A percentile compares a stretch with the other conserved stretches of the same genome.
Conservation (phyloP, 2,329 filamentous ascomycete species). For the Microcera coccophila region DNA sequence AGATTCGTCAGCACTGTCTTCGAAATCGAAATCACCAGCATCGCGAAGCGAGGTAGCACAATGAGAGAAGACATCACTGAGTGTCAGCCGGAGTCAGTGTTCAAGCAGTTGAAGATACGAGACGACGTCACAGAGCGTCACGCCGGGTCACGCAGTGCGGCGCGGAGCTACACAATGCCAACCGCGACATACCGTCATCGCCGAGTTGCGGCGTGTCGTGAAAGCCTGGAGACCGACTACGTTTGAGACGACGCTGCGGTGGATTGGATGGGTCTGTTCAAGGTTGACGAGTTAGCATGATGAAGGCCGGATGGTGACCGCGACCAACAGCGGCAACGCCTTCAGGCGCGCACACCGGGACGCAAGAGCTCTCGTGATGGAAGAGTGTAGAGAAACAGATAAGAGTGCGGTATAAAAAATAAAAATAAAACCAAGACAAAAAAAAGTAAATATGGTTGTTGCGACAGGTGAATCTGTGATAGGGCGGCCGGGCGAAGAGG, state of each 20-base stretch:
- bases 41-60: conserved; percentile 30
- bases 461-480: background rate
- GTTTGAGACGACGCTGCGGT: conserved; percentile 68
- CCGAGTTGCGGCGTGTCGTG: conserved; percentile 53
- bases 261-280: conserved; percentile 46
- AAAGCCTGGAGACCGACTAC: conserved; percentile 70
- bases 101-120: conserved; percentile 13
- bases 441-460: background rate
- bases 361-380: background rate
- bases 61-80: conserved; percentile 29
- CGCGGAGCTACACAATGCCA: conserved; percentile 33
- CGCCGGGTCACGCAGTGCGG: conserved; percentile 31
- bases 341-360: conserved; percentile 5
- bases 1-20: conserved; percentile 27
- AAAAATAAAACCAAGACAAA: background rate
- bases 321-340: conserved; percentile 4
- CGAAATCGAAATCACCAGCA: background rate
- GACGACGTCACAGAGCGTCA: conserved; percentile 17
- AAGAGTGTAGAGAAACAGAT: background rate
- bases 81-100: conserved; percentile 15
- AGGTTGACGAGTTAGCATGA: conserved; percentile 24
- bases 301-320: conserved; percentile 3
- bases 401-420: background rate
- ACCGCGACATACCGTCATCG: conserved; percentile 67
- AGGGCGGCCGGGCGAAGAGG: background rate